Conservation (phyloP, 1,284 basidiomycete species). For the Neotropicomus parvogracilis region DNA sequence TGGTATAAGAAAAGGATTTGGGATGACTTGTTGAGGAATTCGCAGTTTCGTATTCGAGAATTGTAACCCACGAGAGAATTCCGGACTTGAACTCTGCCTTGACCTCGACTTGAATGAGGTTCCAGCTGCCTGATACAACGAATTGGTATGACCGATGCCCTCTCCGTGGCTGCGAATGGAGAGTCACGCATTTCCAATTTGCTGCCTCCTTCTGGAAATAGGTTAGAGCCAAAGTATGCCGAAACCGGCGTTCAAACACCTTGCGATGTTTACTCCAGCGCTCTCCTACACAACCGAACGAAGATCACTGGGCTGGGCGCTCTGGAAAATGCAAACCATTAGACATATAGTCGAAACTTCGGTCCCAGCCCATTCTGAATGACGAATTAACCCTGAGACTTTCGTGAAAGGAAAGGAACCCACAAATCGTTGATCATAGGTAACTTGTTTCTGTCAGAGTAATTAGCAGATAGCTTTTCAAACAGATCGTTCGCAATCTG, state of each 20-base stretch:
- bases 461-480: constrained; percentile 31
- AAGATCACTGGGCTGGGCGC: neutral
- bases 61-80: too few species aligned
- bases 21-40: too few species aligned
- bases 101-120: too few species aligned
- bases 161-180: too few species aligned
- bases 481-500: constrained; percentile 38
- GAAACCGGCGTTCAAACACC: constrained; percentile 47
- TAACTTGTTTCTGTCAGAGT: constrained; percentile 30
- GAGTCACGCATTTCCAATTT: too few species aligned
- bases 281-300: constrained; percentile 32
- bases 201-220: constrained; percentile 22
- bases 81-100: too few species aligned
- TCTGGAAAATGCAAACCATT: constrained; percentile 35
- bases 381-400: constrained; percentile 1
- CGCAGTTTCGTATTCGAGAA: too few species aligned
- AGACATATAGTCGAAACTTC: constrained; percentile 50
- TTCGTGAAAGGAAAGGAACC: constrained; percentile 4
- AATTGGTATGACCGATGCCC: too few species aligned
- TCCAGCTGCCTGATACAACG: too few species aligned
- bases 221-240: constrained; percentile 33
- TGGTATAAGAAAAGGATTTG: too few species aligned
- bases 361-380: constrained; percentile 49
- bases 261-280: constrained; percentile 48
- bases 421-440: constrained; percentile 35